These are phyloP conservation scores for Aquilaria agallochum DNA, from an alignment of 441 rosid genomes.

Conservation along the genomic window DNA sequence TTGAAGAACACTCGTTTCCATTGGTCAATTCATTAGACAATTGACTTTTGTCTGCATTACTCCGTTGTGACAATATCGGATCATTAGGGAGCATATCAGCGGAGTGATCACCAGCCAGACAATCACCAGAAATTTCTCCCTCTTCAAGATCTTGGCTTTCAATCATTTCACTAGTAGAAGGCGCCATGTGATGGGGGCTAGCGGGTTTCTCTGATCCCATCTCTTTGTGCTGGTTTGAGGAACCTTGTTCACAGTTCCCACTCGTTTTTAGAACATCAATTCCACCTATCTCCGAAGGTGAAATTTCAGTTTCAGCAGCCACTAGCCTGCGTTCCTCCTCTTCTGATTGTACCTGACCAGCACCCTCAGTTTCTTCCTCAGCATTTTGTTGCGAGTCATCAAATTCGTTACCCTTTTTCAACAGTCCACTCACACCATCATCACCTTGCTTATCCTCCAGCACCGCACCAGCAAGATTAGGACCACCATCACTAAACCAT, in stretches of 20 bases:
- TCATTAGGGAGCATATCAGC: conserved; percentile 25
- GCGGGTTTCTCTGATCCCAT: conserved; percentile 28
- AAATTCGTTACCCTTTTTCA: conserved; percentile 19
- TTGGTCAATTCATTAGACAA: conserved; percentile 24
- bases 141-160: conserved; percentile 58
- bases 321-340: conserved; percentile 17
- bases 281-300: conserved; percentile 11
- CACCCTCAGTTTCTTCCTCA: conserved; percentile 19
- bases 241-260: conserved; percentile 12
- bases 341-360: conserved; percentile 23
- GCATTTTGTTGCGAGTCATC: conserved; percentile 23
- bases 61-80: conserved; percentile 19
- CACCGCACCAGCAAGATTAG: conserved; percentile 10
- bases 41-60: conserved; percentile 24
- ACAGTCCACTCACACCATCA: conserved; percentile 19
- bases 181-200: conserved; percentile 16
- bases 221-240: conserved; percentile 25
- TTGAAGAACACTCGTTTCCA: conserved; percentile 13
- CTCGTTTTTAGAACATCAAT: conserved; percentile 25
- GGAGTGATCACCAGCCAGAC: conserved; percentile 17
- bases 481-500: conserved; percentile 23
- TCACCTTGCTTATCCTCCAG: conserved; percentile 24
- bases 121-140: conserved; percentile 61
- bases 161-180: conserved; percentile 21
- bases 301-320: conserved; percentile 15